A percentile compares a stretch with the other conserved stretches of the same genome.
These are phyloP conservation scores for Candida succiphila DNA, from an alignment of 805 yeast genomes.

Conservation along the genomic window DNA sequence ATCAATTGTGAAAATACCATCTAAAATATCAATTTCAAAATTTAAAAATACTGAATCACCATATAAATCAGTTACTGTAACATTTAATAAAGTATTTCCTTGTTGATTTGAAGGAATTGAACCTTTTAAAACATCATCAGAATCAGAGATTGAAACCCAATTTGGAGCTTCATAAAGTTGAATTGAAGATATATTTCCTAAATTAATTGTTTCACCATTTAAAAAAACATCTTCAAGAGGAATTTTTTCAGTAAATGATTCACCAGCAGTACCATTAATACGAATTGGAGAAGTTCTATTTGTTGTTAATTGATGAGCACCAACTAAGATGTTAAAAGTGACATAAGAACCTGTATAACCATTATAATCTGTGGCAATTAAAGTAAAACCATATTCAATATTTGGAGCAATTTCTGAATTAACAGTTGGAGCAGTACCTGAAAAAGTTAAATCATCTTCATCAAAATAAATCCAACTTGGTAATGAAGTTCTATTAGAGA, in stretches of 20 bases:
- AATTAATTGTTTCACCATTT: conserved; percentile 44
- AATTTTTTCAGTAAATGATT: conserved; percentile 40
- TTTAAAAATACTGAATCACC: conserved; percentile 51
- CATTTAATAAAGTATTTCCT: conserved; percentile 32
- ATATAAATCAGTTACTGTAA: conserved; percentile 47
- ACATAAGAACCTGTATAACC: conserved; percentile 70
- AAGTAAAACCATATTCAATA: conserved; percentile 50
- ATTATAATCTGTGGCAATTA: conserved; percentile 69
- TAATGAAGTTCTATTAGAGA: conserved; percentile 75
- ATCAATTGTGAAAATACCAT: conserved; percentile 44
- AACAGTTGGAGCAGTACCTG: conserved; percentile 83
- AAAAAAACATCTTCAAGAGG: conserved; percentile 57
- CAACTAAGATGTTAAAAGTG: conserved; percentile 65
- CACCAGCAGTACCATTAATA: conserved; percentile 61
- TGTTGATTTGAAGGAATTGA: conserved; percentile 40
- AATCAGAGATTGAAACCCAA: conserved; percentile 39
- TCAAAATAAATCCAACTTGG: conserved; percentile 87
- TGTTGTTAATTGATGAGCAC: conserved; percentile 79
- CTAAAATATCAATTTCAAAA: conserved; percentile 43
- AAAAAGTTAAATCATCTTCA: conserved; percentile 48
- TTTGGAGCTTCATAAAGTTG: conserved; percentile 43
- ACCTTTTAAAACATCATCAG: conserved; percentile 39
- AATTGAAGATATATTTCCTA: conserved; percentile 46
- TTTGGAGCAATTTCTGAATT: conserved; percentile 88
- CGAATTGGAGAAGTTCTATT: conserved; percentile 43